Percentiles rank a stretch among this genome's conserved stretches.
Evolutionary conservation across 2,329 filamentous ascomycete genomes (phyloP).

Genomic region (Pyrenochaeta sp.): DNA sequence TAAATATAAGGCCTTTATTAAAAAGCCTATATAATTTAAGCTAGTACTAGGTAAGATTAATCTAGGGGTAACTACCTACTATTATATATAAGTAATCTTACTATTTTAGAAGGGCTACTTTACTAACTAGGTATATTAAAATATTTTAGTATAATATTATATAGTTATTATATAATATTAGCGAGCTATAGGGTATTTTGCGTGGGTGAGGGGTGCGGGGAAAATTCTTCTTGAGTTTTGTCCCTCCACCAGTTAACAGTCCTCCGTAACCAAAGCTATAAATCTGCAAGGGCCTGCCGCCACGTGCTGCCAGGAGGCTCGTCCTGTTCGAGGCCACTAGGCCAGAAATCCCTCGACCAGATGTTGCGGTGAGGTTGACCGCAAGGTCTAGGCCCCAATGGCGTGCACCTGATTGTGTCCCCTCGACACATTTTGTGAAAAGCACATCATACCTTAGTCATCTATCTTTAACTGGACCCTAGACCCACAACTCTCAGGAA

Average conservation of each 20-base stretch:
- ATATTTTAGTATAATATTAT: too few relatives aligned
- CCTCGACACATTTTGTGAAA: slow-evolving; percentile 19
- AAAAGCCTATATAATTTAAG: too few relatives aligned
- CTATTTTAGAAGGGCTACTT: too few relatives aligned
- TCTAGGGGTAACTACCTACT: too few relatives aligned
- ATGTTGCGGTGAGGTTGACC: slow-evolving; percentile 15
- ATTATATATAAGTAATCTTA: too few relatives aligned
- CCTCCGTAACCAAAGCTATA: not conserved
- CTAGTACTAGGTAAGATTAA: too few relatives aligned
- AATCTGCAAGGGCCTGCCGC: not conserved
- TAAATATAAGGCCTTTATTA: too few relatives aligned
- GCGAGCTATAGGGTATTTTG: too few relatives aligned
- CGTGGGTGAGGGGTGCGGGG: too few relatives aligned
- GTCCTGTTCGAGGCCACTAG: not conserved
- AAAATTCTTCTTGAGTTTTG: not conserved
- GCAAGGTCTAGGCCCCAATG: slow-evolving; percentile 22
- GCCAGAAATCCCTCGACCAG: not conserved
- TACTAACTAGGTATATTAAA: too few relatives aligned
- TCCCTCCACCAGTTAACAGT: not conserved
- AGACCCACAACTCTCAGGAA: slow-evolving; percentile 16
- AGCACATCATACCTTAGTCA: slow-evolving; percentile 19
- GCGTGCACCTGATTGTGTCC: slow-evolving; percentile 8
- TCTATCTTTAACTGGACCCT: slow-evolving; percentile 14
- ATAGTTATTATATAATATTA: too few relatives aligned
- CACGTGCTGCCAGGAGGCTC: not conserved